Conservation (phyloP, 768 basidiomycete genomes). For the Panellus pusillus region DNA sequence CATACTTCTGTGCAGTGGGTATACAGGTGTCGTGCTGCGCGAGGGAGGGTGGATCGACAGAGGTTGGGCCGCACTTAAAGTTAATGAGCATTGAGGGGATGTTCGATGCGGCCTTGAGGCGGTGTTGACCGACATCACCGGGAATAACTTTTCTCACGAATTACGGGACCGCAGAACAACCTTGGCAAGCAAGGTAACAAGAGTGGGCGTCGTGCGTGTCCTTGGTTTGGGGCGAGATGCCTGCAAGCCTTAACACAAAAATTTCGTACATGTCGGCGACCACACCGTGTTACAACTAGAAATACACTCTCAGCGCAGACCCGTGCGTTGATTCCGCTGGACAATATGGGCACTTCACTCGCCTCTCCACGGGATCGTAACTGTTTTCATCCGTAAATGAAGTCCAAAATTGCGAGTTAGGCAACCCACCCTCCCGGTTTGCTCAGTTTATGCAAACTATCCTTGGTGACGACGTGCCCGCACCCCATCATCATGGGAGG, state of each 20-base stretch:
- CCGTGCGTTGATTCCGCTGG: constrained; percentile 70
- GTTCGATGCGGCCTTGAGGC: too few species aligned
- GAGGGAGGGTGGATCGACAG: too few species aligned
- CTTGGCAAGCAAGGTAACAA: too few species aligned
- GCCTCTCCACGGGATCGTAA: constrained; percentile 43
- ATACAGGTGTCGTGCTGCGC: too few species aligned
- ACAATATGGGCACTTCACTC: constrained; percentile 97
- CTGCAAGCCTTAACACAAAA: too few species aligned
- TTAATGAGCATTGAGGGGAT: too few species aligned
- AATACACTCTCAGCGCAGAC: constrained; percentile 63
- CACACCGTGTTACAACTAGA: constrained; percentile 35
- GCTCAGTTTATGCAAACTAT: constrained; percentile 85
- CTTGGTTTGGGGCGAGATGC: too few species aligned
- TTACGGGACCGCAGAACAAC: too few species aligned
- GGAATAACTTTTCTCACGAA: too few species aligned
- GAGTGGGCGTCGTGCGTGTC: too few species aligned
- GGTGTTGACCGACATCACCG: too few species aligned
- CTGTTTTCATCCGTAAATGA: background rate
- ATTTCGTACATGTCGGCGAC: background rate
- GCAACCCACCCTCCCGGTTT: constrained; percentile 70
- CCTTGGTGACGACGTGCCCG: constrained; percentile 93
- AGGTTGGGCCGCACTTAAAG: too few species aligned
- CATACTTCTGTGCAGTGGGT: constrained; percentile 89
- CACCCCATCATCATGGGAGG: constrained; percentile 98
- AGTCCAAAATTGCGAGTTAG: background rate